Evolutionary conservation across 179 eudicot genomes (phyloP).

Genomic region (Pouteria campechiana): DNA sequence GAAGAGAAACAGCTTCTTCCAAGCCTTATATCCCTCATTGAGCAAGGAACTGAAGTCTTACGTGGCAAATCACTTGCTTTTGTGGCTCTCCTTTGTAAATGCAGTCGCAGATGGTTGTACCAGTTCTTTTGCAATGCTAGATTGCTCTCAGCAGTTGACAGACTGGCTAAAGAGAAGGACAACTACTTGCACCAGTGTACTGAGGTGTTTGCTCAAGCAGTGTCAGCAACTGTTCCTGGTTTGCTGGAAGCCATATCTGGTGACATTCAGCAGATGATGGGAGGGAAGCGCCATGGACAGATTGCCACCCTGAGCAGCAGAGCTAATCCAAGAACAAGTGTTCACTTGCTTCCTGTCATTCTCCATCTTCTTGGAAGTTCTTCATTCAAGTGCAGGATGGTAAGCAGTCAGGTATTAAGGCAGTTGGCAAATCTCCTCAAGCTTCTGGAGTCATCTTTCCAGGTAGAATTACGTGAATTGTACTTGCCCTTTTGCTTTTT

Average conservation of each 20-base stretch:
- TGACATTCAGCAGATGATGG: constrained; percentile 77
- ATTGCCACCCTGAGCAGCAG: constrained; percentile 42
- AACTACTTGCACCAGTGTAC: constrained; percentile 68
- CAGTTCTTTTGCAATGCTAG: constrained; percentile 77
- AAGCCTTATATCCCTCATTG: constrained; percentile 64
- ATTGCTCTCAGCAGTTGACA: constrained; percentile 76
- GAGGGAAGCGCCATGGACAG: constrained; percentile 68
- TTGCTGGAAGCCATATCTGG: constrained; percentile 61
- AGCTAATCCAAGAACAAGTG: constrained; percentile 54
- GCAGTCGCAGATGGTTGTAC: constrained; percentile 68
- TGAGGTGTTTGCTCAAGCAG: constrained; percentile 50
- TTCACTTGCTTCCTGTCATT: constrained; percentile 81
- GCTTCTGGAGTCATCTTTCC: constrained; percentile 69
- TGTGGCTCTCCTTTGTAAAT: constrained; percentile 79
- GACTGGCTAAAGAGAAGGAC: constrained; percentile 78
- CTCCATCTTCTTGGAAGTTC: constrained; percentile 78
- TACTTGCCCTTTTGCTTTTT: no score
- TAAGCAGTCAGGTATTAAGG: constrained; percentile 57
- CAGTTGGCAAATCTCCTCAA: constrained; percentile 71
- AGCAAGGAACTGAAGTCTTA: constrained; percentile 85
- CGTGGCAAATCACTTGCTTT: constrained; percentile 83
- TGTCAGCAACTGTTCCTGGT: constrained; percentile 61
- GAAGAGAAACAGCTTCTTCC: constrained; percentile 83
- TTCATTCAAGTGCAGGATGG: constrained; percentile 60
- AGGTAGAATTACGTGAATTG: no score